Evolutionary conservation across 306 rosid species (phyloP).

Genomic region (Luffa aegyptiaca): DNA sequence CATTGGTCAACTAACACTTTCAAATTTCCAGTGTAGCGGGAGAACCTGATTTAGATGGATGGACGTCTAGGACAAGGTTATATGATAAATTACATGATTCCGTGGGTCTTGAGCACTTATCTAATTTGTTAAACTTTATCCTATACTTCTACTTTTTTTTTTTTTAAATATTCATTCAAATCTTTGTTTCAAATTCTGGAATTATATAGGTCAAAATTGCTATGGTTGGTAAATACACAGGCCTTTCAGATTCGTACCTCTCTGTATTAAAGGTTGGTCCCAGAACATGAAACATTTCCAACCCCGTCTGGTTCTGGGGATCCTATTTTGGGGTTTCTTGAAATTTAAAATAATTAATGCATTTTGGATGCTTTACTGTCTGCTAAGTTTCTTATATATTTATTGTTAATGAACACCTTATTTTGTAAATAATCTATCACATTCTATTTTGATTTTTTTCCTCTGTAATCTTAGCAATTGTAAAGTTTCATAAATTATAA

Average conservation of each 20-base stretch:
- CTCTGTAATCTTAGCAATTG: not conserved
- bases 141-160: not conserved
- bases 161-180: not conserved
- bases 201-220: constrained; percentile 72
- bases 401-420: not conserved
- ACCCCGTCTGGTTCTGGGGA: not conserved
- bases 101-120: constrained; percentile 18
- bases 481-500: not conserved
- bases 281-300: not conserved
- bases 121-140: not conserved
- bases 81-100: constrained; percentile 34
- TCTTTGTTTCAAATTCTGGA: not conserved
- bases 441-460: not conserved
- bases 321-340: not conserved
- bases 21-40: constrained; percentile 21
- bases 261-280: constrained; percentile 69
- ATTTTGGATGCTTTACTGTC: not conserved
- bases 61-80: constrained; percentile 32
- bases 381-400: not conserved
- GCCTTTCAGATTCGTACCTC: constrained; percentile 85
- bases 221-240: constrained; percentile 93
- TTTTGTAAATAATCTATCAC: not conserved
- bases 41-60: constrained; percentile 28
- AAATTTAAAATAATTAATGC: not conserved
- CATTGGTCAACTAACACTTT: not conserved